Evolutionary conservation across 345 rosid species (phyloP).

Genomic region (Brassica juncea): DNA sequence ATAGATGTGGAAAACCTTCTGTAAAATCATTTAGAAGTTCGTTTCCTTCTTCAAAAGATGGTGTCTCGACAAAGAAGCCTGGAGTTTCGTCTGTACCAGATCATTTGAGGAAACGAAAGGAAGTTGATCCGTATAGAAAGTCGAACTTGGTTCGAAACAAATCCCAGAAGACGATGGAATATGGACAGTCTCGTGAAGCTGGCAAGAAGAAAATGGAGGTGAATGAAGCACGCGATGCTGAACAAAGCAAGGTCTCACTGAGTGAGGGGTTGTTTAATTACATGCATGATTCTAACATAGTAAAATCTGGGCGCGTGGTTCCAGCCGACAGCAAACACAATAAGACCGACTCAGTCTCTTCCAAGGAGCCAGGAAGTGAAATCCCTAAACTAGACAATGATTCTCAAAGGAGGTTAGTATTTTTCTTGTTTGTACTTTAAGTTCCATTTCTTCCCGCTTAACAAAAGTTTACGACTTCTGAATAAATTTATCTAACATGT

Average conservation of each 20-base stretch:
- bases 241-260: conserved; percentile 43
- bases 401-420: conserved; percentile 61
- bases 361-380: conserved; percentile 43
- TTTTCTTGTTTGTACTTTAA: conserved; percentile 7
- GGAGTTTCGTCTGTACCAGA: conserved; percentile 43
- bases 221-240: conserved; percentile 38
- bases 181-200: conserved; percentile 41
- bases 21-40: conserved; percentile 34
- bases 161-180: conserved; percentile 38
- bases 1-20: conserved; percentile 32
- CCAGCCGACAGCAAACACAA: conserved; percentile 26
- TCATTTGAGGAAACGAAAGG: conserved; percentile 44
- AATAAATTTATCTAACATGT: conserved; percentile 7
- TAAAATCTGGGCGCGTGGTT: conserved; percentile 36
- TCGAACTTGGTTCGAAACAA: conserved; percentile 33
- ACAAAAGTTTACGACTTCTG: conserved; percentile 9
- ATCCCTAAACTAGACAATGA: conserved; percentile 58
- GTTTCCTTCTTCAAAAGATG: conserved; percentile 38
- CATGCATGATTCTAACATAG: background rate
- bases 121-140: conserved; percentile 39
- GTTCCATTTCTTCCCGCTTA: background rate
- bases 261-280: conserved; percentile 44
- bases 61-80: conserved; percentile 43
- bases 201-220: conserved; percentile 37
- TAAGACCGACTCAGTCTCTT: conserved; percentile 23